Evolutionary conservation across 176 grass and related monocot genomes (phyloP), one percentile per base, ranked within the genome.

Genomic region (Dactylis glomerata): DNA sequence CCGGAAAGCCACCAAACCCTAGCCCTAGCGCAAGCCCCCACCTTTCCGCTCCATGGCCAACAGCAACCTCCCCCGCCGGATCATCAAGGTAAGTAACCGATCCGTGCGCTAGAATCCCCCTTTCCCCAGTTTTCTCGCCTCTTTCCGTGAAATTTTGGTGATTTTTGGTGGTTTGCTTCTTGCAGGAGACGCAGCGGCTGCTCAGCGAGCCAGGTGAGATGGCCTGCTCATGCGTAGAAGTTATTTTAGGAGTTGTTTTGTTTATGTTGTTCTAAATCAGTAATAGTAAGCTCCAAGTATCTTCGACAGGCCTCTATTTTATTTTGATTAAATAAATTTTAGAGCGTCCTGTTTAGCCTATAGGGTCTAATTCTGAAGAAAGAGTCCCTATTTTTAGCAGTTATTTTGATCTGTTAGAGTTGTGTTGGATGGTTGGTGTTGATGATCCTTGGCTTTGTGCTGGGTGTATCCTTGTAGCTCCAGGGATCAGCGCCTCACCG

Each of bases 31-130:
- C n/a, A n/a, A n/a, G n/a, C n/a, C n/a, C 72, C 38, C 32, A 14
- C 27, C 8, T 22, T 45, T 34, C 45, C 5, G 57, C 36, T 6
- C 22, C 62, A 98, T 98, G 96, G 96, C 91, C 27, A 93, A 93
- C 83, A 95, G 83, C 85, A 98, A 95, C 84, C 96, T 98, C 72
- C 96, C 96, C 20, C 91, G 93, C 15, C 87, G 96, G 75, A 98
- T 98, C 91, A 95, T 98, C 85, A 98, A 98, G 96, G 96, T 89
- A 50, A 75, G 28, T 45, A 22, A 5, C 4, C 27, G 7, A 27
- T 51, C 69, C 44, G 61, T 76, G 75, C 32, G 9, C 83, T 57
- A n/a, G 1, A 1, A 20, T 33, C 68, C 58, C 58, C 3, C 6
- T 58, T 27, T 31, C 19, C 19, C 28, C 31, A 13, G 2, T 72